Conservation (phyloP, 805 yeast species). For the Ogataea methanolica region DNA sequence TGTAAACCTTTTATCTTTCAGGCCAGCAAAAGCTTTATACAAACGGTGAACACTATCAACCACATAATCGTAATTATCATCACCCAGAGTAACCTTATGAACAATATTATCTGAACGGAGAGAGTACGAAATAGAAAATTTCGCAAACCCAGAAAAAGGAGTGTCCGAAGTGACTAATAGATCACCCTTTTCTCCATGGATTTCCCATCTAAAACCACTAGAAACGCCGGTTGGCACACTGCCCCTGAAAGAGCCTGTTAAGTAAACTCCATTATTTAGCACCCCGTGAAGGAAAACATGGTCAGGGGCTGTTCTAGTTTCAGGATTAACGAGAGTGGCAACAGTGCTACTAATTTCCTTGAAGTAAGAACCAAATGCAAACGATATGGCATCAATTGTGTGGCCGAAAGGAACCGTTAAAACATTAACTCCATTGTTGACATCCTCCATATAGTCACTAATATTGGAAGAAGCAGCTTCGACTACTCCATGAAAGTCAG, state of each 20-base stretch:
- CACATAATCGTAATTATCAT: not conserved
- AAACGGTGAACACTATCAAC: not conserved
- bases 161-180: not conserved
- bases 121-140: not conserved
- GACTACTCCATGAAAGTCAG: not conserved
- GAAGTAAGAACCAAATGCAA: not conserved
- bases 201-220: not conserved
- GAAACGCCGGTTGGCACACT: not conserved
- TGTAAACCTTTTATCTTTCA: not conserved
- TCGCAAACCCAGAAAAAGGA: too few species aligned
- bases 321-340: not conserved
- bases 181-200: not conserved
- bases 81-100: not conserved
- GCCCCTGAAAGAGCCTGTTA: not conserved
- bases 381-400: constrained; percentile 2
- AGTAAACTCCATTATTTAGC: not conserved
- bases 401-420: constrained; percentile 5
- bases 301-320: not conserved
- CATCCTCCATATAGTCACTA: not conserved
- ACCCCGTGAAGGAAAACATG: not conserved
- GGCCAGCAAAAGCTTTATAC: not conserved
- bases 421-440: constrained; percentile 4
- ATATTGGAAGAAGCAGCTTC: not conserved
- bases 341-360: not conserved
- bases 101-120: not conserved